phyloP scores from a whole-genome alignment of 2,329 filamentous ascomycete species.

The Apiospora malaysiana region DNA sequence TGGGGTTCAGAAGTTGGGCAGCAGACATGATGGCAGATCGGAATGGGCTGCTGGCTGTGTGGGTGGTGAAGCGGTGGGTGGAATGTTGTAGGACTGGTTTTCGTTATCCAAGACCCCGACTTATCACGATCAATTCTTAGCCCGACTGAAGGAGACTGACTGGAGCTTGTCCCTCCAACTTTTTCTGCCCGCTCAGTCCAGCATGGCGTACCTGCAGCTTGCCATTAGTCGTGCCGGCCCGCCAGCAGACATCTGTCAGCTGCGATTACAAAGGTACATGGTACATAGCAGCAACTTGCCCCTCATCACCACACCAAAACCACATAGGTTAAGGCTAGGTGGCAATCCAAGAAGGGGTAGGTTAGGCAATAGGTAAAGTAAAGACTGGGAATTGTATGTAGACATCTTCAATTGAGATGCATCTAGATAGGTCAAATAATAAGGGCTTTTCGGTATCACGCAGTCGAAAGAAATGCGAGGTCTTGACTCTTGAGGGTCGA shows the following conservation, averaged over 20 bases:
- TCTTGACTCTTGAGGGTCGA: not conserved
- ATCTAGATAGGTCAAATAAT: no score
- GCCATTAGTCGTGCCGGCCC: not conserved
- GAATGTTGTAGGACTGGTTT: slow-evolving; percentile 1
- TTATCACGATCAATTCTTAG: slow-evolving; percentile 16
- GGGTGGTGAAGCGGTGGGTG: slow-evolving; percentile 18
- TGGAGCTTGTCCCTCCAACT: slow-evolving; percentile 18
- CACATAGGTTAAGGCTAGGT: no score
- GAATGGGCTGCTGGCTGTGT: slow-evolving; percentile 12
- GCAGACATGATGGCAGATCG: slow-evolving; percentile 75
- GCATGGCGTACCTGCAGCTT: slow-evolving; percentile 14
- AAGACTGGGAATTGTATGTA: no score
- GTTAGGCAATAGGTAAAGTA: not conserved
- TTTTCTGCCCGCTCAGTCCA: slow-evolving; percentile 12
- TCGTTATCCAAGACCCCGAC: slow-evolving; percentile 17
- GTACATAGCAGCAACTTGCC: not conserved
- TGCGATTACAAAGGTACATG: not conserved
- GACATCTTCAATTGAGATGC: no score
- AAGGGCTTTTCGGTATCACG: no score
- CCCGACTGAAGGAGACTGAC: not conserved
- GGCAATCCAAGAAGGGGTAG: not conserved
- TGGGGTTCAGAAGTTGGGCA: slow-evolving; percentile 96
- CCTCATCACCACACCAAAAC: not conserved
- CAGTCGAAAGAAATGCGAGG: not conserved
- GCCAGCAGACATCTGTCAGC: not conserved